Percentiles rank a stretch among this genome's conserved stretches.
These are phyloP conservation scores for Blastocystis sp. DNA, from an alignment of 352 stramenopile genomes.

Conservation along the genomic window DNA sequence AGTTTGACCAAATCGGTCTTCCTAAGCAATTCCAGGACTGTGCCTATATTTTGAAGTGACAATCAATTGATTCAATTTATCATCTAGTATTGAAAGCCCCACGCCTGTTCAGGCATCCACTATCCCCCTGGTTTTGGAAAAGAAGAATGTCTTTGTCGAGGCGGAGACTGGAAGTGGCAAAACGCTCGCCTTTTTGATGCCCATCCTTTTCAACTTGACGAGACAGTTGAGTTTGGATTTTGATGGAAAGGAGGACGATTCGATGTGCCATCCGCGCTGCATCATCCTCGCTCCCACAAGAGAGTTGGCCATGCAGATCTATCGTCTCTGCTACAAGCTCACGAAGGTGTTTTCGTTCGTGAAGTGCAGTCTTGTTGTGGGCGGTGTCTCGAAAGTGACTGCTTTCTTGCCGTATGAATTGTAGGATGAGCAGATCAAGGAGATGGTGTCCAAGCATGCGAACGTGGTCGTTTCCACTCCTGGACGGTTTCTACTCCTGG, in stretches of 20 bases:
- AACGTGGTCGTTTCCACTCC: conserved; percentile 46
- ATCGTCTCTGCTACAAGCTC: conserved; percentile 47
- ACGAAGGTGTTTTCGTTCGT: conserved; percentile 53
- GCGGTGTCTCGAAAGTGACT: conserved; percentile 22
- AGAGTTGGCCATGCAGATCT: conserved; percentile 57
- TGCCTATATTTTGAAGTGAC: conserved; percentile 7
- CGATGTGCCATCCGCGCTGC: conserved; percentile 73
- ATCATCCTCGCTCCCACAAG: conserved; percentile 73
- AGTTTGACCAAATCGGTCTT: conserved; percentile 21
- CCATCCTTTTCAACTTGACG: conserved; percentile 77
- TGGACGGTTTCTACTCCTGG: conserved; percentile 14
- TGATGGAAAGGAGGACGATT: conserved; percentile 72
- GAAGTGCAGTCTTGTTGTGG: conserved; percentile 8
- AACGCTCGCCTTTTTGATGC: conserved; percentile 76
- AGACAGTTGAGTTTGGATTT: conserved; percentile 70
- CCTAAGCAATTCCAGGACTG: conserved; percentile 27
- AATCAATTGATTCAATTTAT: neutral
- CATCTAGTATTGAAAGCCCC: conserved; percentile 72
- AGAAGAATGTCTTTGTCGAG: conserved; percentile 74
- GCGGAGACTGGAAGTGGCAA: conserved; percentile 77
- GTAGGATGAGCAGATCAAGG: conserved; percentile 39
- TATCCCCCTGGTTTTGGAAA: conserved; percentile 72
- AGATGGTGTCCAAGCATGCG: neutral
- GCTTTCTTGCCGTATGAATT: neutral
- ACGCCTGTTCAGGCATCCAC: conserved; percentile 75